A percentile compares a stretch with the other conserved stretches of the same genome.
These are phyloP conservation scores for Chrysophaeum taylorii DNA, from an alignment of 352 stramenopile species.

Conservation along the genomic window DNA sequence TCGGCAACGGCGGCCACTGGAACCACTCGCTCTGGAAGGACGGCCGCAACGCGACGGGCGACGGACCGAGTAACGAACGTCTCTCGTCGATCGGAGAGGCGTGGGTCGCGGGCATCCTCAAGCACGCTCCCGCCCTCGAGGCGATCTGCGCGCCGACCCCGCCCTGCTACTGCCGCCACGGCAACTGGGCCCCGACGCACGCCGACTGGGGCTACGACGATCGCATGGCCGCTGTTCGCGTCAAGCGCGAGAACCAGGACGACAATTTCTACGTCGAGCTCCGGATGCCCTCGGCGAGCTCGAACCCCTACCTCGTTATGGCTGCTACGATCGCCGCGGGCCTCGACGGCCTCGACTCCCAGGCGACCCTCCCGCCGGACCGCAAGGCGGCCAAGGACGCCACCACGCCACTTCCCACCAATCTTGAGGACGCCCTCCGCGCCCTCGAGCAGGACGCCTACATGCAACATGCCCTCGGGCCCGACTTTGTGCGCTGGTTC, in stretches of 20 bases:
- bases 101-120: background rate
- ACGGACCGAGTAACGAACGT: background rate
- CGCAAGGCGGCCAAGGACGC: background rate
- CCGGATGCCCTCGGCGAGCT: background rate
- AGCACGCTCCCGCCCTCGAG: background rate
- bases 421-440: background rate
- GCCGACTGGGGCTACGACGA: conserved; percentile 1
- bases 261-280: background rate
- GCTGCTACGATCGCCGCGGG: background rate
- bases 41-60: background rate
- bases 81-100: background rate
- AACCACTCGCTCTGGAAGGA: background rate
- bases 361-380: background rate
- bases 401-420: background rate
- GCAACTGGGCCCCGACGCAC: background rate
- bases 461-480: background rate
- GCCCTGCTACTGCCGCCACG: background rate
- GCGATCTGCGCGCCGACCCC: background rate
- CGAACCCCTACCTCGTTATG: background rate
- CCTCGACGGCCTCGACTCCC: background rate
- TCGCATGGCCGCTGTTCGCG: background rate
- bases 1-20: conserved; percentile 5
- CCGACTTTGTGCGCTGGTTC: background rate
- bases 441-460: background rate
- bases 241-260: background rate